Evolutionary conservation across 2,329 filamentous ascomycete species (phyloP), one percentile per base, ranked within the genome.

Genomic region (Ophiocordyceps camponoti-leonardi): DNA sequence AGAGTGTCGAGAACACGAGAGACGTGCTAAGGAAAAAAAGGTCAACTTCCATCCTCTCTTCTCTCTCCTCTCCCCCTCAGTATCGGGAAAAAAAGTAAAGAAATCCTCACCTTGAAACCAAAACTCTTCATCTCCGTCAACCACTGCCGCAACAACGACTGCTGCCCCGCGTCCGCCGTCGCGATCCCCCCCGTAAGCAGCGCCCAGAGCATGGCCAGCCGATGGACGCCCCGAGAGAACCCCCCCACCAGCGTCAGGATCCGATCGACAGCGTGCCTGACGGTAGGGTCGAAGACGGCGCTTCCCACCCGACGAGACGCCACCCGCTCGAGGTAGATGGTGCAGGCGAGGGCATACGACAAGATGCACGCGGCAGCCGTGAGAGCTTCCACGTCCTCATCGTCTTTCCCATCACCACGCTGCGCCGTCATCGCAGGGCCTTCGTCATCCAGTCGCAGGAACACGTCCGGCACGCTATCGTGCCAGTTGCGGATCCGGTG

Each of bases 401-500:
- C 44, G 16, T 37, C 47, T 1, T 22, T n/a, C n/a, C n/a, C 26
- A 2, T 48, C 46, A 2, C 26, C 7, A 4, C 26, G 2, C 10
- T 8, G 6, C 4, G 26, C 11, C 26, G 10, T 28, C 26, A 28
- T 28, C 26, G 26, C 10, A 8, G 26, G 26, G n/a, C n/a, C n/a
- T 8, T 48, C 11, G 6, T 13, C 10, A 2, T 44, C 39, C 7
- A 49, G 43, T 10, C 44, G 31, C 10, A 47, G 23, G 18, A 44
- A 51, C 16, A 47, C 44, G 26, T 51, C 45, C 6, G 51, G 49
- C 1, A 37, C 47, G 22, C 45, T 46, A 5, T 47, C 46, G 35
- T 51, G 51, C 51, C 51, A 52, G 33, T 47, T 47, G 18, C 18
- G 33, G 22, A 52, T 44, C 16, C 49, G 42, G 20, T 48, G 43